Percentiles rank a stretch among this genome's conserved stretches.
phyloP scores from a whole-genome alignment of 2,329 filamentous ascomycete genomes.

The Pseudogymnoascus sp. region DNA sequence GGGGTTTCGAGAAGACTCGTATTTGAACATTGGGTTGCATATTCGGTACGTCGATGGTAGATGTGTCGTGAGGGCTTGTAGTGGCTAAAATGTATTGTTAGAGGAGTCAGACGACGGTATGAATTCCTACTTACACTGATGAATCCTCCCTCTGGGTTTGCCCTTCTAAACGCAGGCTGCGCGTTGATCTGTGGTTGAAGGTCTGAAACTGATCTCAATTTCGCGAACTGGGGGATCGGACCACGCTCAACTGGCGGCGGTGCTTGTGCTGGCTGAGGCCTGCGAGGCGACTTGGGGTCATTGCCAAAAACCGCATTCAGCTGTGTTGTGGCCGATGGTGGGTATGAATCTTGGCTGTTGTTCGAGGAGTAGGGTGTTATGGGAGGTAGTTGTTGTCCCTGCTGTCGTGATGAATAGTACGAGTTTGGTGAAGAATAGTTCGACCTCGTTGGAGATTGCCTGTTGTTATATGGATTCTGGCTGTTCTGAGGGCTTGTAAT shows the following conservation, averaged over 20 bases:
- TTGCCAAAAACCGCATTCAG: slow-evolving; percentile 58
- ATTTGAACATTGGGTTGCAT: slow-evolving; percentile 97
- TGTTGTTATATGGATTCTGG: slow-evolving; percentile 44
- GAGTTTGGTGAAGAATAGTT: slow-evolving; percentile 52
- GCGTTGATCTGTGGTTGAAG: slow-evolving; percentile 75
- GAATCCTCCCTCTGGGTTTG: slow-evolving; percentile 94
- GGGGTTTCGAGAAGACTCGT: slow-evolving; percentile 94
- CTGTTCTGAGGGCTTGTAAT: slow-evolving; percentile 53
- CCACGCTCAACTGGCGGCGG: slow-evolving; percentile 46
- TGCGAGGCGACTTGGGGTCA: slow-evolving; percentile 52
- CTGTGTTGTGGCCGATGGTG: slow-evolving; percentile 61
- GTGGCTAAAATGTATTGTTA: slow-evolving; percentile 51
- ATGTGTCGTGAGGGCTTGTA: slow-evolving; percentile 91
- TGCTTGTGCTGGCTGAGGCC: slow-evolving; percentile 41
- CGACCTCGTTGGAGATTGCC: slow-evolving; percentile 72
- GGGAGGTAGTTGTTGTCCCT: slow-evolving; percentile 63
- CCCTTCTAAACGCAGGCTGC: slow-evolving; percentile 85
- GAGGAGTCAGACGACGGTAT: slow-evolving; percentile 13
- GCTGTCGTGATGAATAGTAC: slow-evolving; percentile 44
- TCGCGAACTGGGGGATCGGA: slow-evolving; percentile 81
- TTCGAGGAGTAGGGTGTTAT: slow-evolving; percentile 61
- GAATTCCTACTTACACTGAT: slow-evolving; percentile 66
- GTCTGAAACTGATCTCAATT: slow-evolving; percentile 64
- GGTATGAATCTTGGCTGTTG: slow-evolving; percentile 56
- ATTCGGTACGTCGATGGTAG: slow-evolving; percentile 94